Base-by-base conservation (phyloP, 108 stramenopile genomes). In the Cyclotella cryptica region DNA sequence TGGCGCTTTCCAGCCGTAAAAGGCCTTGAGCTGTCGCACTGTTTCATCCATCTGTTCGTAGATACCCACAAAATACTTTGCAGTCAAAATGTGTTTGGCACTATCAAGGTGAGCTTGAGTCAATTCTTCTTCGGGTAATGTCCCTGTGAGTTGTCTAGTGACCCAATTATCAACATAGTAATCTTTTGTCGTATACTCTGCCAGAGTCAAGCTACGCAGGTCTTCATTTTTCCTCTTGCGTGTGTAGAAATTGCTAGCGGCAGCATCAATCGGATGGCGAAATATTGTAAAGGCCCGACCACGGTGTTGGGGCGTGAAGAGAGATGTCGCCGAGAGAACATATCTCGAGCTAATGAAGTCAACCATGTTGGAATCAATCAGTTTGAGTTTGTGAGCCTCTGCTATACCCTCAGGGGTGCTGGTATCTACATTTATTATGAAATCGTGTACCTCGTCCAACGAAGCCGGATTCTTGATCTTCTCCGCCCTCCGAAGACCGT, bases 231-330 rank as follows among this genome's bases (percentile, higher is more conserved):
- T 45, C 28, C 40, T 26, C 19, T 72, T 72, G 7, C 71, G 43
- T 39, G 27, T 17, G 29, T 59, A 28, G 44, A 84, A 84, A n/a
- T 66, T 71, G 22, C 22, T 42, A 9, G 78, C 74, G 3, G 78
- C 73, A 22, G 73, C 66, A 44, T 84, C 83, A 55, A 84, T 69
- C 15, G 83, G 83, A 63, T 84, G 67, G 19, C 83, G 72, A 19
- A 84, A 11, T 54, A 84, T 65, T 2, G 83, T 79, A 55, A 84
- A 84, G 13, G 74, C 49, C 52, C 83, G 18, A 3, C 71, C 83
- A 41, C 73, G 35, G 57, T 84, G 76, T 21, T 78, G 53, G 0
- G 43, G 21, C 21, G 78, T 67, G 53, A 73, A 84, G 0, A 84
- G 60, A 11, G 78, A 70, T 0, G 74, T 65, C 3, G 76, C 83